Base-by-base conservation (phyloP, 176 grass and related monocot genomes). In the Oropetium thomaeum region DNA sequence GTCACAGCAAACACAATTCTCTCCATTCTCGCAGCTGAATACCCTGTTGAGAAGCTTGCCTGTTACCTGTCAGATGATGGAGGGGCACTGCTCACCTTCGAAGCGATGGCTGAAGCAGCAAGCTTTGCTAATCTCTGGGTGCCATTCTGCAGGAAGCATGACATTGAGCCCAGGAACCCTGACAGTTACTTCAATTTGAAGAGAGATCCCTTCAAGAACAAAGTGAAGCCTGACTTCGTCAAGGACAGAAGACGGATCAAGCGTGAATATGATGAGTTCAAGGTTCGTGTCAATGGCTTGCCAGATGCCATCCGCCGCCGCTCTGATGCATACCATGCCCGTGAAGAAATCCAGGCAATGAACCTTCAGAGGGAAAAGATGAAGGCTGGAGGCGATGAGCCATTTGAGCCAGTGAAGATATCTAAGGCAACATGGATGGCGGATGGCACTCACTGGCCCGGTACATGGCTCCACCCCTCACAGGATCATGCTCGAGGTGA, bases 361-460 rank as follows among this genome's bases (percentile, higher is more conserved):
- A 94, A 94, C 47, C 82, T 87, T 65, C 89, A 98, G 72, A 73
- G 91, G 58, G 91, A 94, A 58, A 98, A 88, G 79, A 75, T 84
- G 51, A 95, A 98, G 79, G 79, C 70, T 52, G 89, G 91, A 77
- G 84, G 89, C 4, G 91, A 98, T 13, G 92, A 89, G 16, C 59
- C 86, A 8, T 62, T 94, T 69, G 91, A 98, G 71, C 84, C 96
- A 1, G 83, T 94, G 53, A 98, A 94, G 82, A 94, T 98, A 65
- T 71, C 91, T 26, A 98, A 98, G 70, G 96, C 91, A 20, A 98
- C 96, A 72, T 98, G 91, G 91, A 98, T 98, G 96, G 96, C 96
- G 19, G 96, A 98, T 80, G 89, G 84, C 61, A 94, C 91, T 27
- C 96, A 98, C 79, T 98, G 96, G 96, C 96, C 96, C 0, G 96